Evolutionary conservation across 345 rosid genomes (phyloP).

Genomic region (Pistacia integerrima): DNA sequence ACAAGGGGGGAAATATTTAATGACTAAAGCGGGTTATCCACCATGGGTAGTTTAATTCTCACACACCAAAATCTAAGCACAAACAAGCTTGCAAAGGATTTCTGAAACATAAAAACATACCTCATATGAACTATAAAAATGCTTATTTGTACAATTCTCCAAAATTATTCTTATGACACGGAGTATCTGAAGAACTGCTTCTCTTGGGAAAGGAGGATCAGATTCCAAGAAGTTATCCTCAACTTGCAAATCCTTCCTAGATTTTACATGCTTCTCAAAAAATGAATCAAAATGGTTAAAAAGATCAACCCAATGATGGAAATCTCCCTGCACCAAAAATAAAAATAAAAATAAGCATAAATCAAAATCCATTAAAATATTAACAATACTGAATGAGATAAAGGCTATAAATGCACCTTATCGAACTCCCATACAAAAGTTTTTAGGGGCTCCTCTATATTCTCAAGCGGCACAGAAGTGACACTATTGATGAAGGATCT

Average conservation of each 20-base stretch:
- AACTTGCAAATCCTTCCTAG: constrained; percentile 80
- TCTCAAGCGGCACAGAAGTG: constrained; percentile 65
- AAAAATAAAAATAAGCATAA: constrained; percentile 9
- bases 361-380: constrained; percentile 6
- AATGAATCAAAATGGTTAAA: constrained; percentile 89
- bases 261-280: constrained; percentile 88
- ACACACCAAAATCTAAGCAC: not conserved
- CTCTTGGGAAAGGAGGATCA: constrained; percentile 81
- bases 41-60: not conserved
- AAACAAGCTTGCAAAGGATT: constrained; percentile 5
- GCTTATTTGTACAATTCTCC: constrained; percentile 96
- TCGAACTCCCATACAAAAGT: constrained; percentile 90
- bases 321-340: constrained; percentile 74
- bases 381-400: constrained; percentile 1
- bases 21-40: not conserved
- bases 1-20: not conserved
- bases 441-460: constrained; percentile 76
- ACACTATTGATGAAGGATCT: constrained; percentile 76
- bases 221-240: constrained; percentile 72
- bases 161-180: constrained; percentile 85
- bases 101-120: constrained; percentile 38
- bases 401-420: constrained; percentile 53
- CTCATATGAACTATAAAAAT: constrained; percentile 90
- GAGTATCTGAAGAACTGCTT: constrained; percentile 88
- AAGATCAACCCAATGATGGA: constrained; percentile 98